Evolutionary conservation across 1,284 basidiomycete species (phyloP).

Genomic region (Rhodofomes roseus): DNA sequence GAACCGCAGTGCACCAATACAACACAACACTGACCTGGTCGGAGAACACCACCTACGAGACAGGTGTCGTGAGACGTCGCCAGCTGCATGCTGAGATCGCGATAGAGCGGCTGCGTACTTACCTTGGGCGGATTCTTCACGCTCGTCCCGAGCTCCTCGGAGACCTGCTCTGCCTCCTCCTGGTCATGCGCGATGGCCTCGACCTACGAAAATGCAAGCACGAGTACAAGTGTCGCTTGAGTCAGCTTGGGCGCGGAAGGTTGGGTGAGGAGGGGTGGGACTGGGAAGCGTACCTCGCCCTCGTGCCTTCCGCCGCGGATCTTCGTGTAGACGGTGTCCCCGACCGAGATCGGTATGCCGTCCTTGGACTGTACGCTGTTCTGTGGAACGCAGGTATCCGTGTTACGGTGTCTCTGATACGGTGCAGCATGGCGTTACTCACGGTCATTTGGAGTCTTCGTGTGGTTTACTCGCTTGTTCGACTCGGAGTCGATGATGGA

Average conservation of each 20-base stretch:
- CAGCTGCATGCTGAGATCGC: too few species aligned
- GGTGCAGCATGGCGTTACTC: too few species aligned
- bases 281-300: slow-evolving; percentile 10
- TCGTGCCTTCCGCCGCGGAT: slow-evolving; percentile 21
- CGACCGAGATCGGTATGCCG: slow-evolving; percentile 17
- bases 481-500: too few species aligned
- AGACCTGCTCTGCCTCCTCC: slow-evolving; percentile 11
- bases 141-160: slow-evolving; percentile 15
- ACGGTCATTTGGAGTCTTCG: too few species aligned
- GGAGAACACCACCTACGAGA: slow-evolving; percentile 8
- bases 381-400: not conserved
- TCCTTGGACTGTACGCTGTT: slow-evolving; percentile 12
- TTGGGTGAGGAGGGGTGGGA: not conserved
- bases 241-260: too few species aligned
- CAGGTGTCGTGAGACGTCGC: too few species aligned
- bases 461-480: too few species aligned
- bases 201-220: too few species aligned
- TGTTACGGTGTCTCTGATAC: too few species aligned
- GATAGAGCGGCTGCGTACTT: not conserved
- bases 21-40: slow-evolving; percentile 9
- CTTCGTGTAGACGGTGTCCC: slow-evolving; percentile 20
- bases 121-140: slow-evolving; percentile 25
- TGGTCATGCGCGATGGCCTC: slow-evolving; percentile 16
- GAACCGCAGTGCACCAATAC: not conserved
- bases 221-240: too few species aligned